A percentile compares a stretch with the other conserved stretches of the same genome.
phyloP scores from a whole-genome alignment of 1,139 yeast genomes.

The Wickerhamomyces sp. region DNA sequence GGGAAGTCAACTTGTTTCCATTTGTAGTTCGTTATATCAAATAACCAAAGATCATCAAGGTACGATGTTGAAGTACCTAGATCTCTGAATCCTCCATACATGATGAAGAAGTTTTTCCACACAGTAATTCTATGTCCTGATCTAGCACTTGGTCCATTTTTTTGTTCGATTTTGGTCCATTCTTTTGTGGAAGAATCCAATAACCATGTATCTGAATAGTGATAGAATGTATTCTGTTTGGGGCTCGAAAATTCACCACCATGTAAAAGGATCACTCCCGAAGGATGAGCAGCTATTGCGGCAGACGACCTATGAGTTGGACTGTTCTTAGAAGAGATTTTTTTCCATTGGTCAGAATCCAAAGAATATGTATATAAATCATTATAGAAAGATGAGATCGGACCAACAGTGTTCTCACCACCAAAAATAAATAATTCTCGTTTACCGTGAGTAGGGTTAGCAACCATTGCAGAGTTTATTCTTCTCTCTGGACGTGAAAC shows the following conservation, averaged over 20 bases:
- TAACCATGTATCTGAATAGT: conserved; percentile 95
- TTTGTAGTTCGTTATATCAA: conserved; percentile 82
- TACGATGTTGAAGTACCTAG: conserved; percentile 81
- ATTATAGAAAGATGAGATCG: conserved; percentile 69
- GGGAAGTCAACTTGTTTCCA: conserved; percentile 93
- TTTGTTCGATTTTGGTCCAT: conserved; percentile 83
- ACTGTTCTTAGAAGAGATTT: conserved; percentile 71
- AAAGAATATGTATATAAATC: conserved; percentile 72
- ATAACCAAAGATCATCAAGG: conserved; percentile 84
- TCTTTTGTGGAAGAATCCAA: conserved; percentile 79
- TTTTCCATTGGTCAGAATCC: conserved; percentile 81
- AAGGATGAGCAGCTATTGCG: conserved; percentile 90
- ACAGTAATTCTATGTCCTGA: conserved; percentile 89
- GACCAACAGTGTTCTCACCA: conserved; percentile 61
- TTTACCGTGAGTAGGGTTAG: conserved; percentile 73
- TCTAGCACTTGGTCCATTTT: conserved; percentile 76
- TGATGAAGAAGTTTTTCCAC: conserved; percentile 84
- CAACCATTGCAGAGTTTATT: conserved; percentile 68
- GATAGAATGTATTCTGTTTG: conserved; percentile 92
- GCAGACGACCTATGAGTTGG: conserved; percentile 95
- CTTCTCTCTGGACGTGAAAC: conserved; percentile 62
- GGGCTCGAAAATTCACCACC: conserved; percentile 98
- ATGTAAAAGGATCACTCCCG: conserved; percentile 78
- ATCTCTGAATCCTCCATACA: conserved; percentile 94
- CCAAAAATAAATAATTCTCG: conserved; percentile 82